phyloP scores from a whole-genome alignment of 2,329 filamentous ascomycete species.

The Arthrinium phaeospermum region DNA sequence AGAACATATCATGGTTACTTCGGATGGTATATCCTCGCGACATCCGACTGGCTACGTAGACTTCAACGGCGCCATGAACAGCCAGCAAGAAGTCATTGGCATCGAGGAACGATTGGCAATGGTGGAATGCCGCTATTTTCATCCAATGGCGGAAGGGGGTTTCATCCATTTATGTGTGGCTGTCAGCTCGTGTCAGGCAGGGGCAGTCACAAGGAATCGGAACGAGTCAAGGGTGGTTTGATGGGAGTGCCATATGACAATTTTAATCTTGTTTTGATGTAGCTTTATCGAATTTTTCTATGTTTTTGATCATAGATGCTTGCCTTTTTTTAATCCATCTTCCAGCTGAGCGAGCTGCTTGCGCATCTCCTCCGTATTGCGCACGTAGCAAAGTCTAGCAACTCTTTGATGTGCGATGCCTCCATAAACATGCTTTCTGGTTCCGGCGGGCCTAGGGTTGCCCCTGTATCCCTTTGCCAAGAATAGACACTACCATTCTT shows the following conservation, averaged over 20 bases:
- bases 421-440: constrained; percentile 4
- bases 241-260: constrained; percentile 5
- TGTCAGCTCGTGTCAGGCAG: constrained; percentile 10
- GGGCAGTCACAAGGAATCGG: not conserved
- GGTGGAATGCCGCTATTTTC: not conserved
- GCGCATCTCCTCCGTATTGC: not conserved
- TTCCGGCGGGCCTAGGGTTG: not conserved
- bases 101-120: not conserved
- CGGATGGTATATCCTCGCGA: not conserved
- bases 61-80: not conserved
- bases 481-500: constrained; percentile 21
- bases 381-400: not conserved
- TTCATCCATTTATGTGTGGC: not conserved
- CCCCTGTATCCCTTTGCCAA: not conserved
- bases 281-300: constrained; percentile 19
- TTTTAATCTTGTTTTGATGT: constrained; percentile 21
- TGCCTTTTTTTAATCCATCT: constrained; percentile 18
- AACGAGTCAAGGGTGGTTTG: not conserved
- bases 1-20: not conserved
- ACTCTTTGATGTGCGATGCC: constrained; percentile 1
- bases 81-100: not conserved
- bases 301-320: constrained; percentile 18
- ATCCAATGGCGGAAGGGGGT: not conserved
- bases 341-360: constrained; percentile 2
- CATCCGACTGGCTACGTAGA: not conserved